These are phyloP conservation scores for Davidsoniella australis DNA, from an alignment of 2,329 filamentous ascomycete genomes.

Conservation along the genomic window DNA sequence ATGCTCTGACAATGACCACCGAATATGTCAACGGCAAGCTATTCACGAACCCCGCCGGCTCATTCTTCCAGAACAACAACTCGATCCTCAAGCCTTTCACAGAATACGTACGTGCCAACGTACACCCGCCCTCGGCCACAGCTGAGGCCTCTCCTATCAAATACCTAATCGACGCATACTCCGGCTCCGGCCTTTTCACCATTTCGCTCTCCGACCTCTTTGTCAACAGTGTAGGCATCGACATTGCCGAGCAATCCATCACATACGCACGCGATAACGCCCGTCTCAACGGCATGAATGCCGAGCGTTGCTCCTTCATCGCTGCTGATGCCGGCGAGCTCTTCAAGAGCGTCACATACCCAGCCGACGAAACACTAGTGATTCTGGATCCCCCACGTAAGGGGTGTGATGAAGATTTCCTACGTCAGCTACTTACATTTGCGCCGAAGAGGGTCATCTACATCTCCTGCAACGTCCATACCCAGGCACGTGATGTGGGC, in stretches of 20 bases:
- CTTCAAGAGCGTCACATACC: slow-evolving; percentile 41
- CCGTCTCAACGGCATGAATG: slow-evolving; percentile 49
- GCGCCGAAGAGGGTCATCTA: slow-evolving; percentile 72
- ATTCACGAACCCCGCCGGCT: slow-evolving; percentile 81
- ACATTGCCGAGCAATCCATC: slow-evolving; percentile 70
- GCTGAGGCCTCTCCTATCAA: slow-evolving; percentile 35
- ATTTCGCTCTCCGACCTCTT: slow-evolving; percentile 79
- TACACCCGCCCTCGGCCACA: slow-evolving; percentile 36
- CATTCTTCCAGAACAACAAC: slow-evolving; percentile 99
- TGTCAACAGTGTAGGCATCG: slow-evolving; percentile 72
- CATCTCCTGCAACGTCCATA: slow-evolving; percentile 96
- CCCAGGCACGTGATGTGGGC: slow-evolving; percentile 84
- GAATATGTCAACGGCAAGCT: slow-evolving; percentile 76
- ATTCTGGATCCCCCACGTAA: slow-evolving; percentile 94
- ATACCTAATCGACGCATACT: slow-evolving; percentile 95
- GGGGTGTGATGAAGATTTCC: slow-evolving; percentile 74
- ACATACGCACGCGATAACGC: slow-evolving; percentile 65
- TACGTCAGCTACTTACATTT: slow-evolving; percentile 63
- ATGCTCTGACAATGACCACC: slow-evolving; percentile 64
- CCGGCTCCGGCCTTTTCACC: slow-evolving; percentile 90
- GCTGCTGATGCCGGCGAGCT: slow-evolving; percentile 73
- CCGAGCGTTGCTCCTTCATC: slow-evolving; percentile 61
- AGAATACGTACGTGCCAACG: slow-evolving; percentile 65
- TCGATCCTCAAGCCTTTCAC: slow-evolving; percentile 82
- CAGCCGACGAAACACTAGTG: slow-evolving; percentile 67